Evolutionary conservation across 2,329 filamentous ascomycete genomes (phyloP).

Genomic region (Thielaviopsis euricoi): DNA sequence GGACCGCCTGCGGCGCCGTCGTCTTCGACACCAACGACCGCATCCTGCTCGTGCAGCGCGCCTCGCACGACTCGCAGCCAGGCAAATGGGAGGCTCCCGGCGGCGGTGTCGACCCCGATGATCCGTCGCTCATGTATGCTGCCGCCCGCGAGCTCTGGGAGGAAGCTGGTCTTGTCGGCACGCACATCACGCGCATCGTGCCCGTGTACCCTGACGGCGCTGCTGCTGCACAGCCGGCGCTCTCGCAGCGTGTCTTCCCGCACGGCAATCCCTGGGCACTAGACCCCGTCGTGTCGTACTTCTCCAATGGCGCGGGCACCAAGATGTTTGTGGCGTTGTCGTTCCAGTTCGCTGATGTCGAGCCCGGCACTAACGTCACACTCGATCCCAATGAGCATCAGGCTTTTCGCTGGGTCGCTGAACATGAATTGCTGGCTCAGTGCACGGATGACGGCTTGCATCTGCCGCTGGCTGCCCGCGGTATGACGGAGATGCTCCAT

Average conservation of each 20-base stretch:
- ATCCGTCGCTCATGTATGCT: constrained; percentile 25
- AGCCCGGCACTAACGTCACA: constrained; percentile 15
- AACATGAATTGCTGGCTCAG: constrained; percentile 21
- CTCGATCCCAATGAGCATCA: constrained; percentile 26
- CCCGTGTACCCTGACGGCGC: constrained; percentile 15
- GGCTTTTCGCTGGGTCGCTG: constrained; percentile 23
- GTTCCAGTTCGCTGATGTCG: constrained; percentile 22
- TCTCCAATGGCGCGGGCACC: constrained; percentile 21
- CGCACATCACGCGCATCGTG: constrained; percentile 17
- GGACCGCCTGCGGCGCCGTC: constrained; percentile 20
- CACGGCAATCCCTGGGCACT: constrained; percentile 1
- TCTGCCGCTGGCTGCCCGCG: constrained; percentile 19
- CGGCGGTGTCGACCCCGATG: constrained; percentile 27
- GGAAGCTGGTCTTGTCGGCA: constrained; percentile 25
- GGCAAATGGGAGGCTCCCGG: constrained; percentile 32
- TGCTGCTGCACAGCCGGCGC: constrained; percentile 4
- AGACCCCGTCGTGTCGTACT: constrained; percentile 12
- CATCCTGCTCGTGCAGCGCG: constrained; percentile 31
- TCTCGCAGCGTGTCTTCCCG: constrained; percentile 1
- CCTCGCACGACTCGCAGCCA: constrained; percentile 27
- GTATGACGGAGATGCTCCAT: constrained; percentile 11
- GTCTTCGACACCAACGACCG: constrained; percentile 20
- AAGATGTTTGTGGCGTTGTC: constrained; percentile 19
- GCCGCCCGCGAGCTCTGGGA: constrained; percentile 32
- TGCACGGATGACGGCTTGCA: constrained; percentile 16